A percentile compares a stretch with the other conserved stretches of the same genome.
Conservation (phyloP, 495 filamentous ascomycete genomes). For the Friedmanniomyces simplex region DNA sequence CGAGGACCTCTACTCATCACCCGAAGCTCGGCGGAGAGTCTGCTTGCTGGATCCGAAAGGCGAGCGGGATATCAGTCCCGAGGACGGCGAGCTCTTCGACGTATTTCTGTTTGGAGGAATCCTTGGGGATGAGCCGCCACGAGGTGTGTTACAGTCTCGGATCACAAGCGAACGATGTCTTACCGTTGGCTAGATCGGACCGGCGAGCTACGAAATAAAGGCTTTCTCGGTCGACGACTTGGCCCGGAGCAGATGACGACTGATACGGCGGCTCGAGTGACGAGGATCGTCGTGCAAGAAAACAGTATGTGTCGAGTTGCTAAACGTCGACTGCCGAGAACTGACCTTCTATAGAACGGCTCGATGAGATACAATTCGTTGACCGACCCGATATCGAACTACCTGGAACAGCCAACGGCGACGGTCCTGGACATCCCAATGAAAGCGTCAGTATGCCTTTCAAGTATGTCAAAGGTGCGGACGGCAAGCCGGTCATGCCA, state of each 20-base stretch:
- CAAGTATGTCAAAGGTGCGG: conserved; percentile 69
- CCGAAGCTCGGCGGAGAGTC: conserved; percentile 53
- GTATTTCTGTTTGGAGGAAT: conserved; percentile 94
- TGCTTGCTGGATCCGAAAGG: conserved; percentile 87
- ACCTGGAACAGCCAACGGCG: conserved; percentile 1
- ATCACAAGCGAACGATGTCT: neutral
- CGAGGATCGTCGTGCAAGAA: conserved; percentile 74
- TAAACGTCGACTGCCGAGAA: neutral
- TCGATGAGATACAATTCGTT: conserved; percentile 67
- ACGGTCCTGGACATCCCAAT: conserved; percentile 50
- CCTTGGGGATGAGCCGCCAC: conserved; percentile 87
- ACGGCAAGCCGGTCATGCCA: conserved; percentile 81
- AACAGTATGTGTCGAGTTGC: conserved; percentile 46
- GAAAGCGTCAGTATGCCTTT: conserved; percentile 97
- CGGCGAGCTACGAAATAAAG: conserved; percentile 82
- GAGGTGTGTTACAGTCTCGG: conserved; percentile 49
- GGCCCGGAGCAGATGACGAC: conserved; percentile 98
- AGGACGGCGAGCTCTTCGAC: conserved; percentile 73
- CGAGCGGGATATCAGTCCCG: conserved; percentile 64
- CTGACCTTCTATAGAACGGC: conserved; percentile 43
- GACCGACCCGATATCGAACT: conserved; percentile 83
- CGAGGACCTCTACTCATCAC: conserved; percentile 55
- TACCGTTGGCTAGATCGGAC: conserved; percentile 61
- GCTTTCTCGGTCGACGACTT: conserved; percentile 76
- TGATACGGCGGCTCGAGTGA: conserved; percentile 90